A percentile compares a stretch with the other conserved stretches of the same genome.
Evolutionary conservation across 306 rosid genomes (phyloP).

Genomic region (Astragalus glycyphyllos): DNA sequence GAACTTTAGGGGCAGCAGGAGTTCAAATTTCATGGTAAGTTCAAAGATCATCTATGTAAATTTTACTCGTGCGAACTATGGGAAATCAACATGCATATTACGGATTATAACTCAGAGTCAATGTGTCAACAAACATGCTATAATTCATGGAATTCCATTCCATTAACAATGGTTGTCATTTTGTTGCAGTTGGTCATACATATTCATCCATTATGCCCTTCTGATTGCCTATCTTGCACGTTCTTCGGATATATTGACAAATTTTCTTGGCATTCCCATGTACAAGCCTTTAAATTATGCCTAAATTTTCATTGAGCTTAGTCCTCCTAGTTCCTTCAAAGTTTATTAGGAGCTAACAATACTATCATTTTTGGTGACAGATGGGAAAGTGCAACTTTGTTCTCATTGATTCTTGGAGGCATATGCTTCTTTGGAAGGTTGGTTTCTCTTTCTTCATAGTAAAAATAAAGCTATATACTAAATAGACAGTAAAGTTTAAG

Average conservation of each 20-base stretch:
- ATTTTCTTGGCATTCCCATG: slow-evolving; percentile 70
- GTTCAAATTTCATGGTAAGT: slow-evolving; percentile 81
- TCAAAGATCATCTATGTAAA: not conserved
- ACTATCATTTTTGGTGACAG: slow-evolving; percentile 61
- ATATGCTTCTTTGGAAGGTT: slow-evolving; percentile 86
- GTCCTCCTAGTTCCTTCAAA: slow-evolving; percentile 39
- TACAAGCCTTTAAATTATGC: slow-evolving; percentile 41
- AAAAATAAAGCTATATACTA: too few species aligned
- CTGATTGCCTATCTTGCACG: slow-evolving; percentile 81
- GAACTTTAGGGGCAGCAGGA: slow-evolving; percentile 76
- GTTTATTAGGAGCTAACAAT: slow-evolving; percentile 56
- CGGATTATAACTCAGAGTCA: too few species aligned
- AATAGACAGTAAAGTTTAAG: too few species aligned
- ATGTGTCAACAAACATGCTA: too few species aligned
- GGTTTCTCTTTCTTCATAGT: slow-evolving; percentile 43
- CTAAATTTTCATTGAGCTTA: slow-evolving; percentile 3
- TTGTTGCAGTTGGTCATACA: slow-evolving; percentile 88
- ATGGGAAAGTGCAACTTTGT: slow-evolving; percentile 85
- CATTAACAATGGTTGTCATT: slow-evolving; percentile 16
- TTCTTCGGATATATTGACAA: slow-evolving; percentile 77
- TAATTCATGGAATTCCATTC: not conserved
- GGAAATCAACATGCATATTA: too few species aligned
- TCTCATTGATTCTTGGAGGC: slow-evolving; percentile 74
- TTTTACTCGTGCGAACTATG: not conserved
- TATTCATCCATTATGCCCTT: slow-evolving; percentile 81